These are phyloP conservation scores for Beta corolliflora DNA, from an alignment of 179 eudicot species.

Conservation along the genomic window DNA sequence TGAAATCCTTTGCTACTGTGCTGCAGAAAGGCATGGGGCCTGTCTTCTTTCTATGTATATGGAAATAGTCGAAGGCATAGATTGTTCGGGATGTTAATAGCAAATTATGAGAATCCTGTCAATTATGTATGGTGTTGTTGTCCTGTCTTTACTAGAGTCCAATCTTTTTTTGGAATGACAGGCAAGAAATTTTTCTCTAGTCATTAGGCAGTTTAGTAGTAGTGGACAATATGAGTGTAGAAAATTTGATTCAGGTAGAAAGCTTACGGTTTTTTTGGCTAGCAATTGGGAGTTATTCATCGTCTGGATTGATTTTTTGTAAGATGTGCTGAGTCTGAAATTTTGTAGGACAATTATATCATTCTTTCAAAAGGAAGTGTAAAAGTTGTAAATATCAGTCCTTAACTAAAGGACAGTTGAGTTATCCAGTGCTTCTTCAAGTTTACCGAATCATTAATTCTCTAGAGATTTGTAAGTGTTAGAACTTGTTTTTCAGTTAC, in stretches of 20 bases:
- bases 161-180: constrained; percentile 2
- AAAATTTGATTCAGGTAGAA: constrained; percentile 9
- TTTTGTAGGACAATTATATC: constrained; percentile 33
- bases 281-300: constrained; percentile 10
- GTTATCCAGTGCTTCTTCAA: constrained; percentile 1
- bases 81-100: not conserved
- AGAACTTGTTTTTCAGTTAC: not conserved
- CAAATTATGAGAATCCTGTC: constrained; percentile 1
- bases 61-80: not conserved
- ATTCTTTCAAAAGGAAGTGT: constrained; percentile 22
- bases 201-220: not conserved
- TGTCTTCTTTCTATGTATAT: not conserved
- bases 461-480: not conserved
- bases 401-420: not conserved
- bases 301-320: constrained; percentile 17
- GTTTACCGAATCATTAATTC: not conserved
- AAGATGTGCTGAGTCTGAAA: constrained; percentile 21
- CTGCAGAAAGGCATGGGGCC: not conserved
- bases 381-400: constrained; percentile 31
- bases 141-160: not conserved
- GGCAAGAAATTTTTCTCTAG: constrained; percentile 2
- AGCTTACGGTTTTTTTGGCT: constrained; percentile 19
- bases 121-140: not conserved
- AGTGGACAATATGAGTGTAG: constrained; percentile 2
- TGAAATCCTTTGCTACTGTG: not conserved